These are phyloP conservation scores for Dillenia suffruticosa DNA, from an alignment of 164 flowering plant species.

Conservation along the genomic window DNA sequence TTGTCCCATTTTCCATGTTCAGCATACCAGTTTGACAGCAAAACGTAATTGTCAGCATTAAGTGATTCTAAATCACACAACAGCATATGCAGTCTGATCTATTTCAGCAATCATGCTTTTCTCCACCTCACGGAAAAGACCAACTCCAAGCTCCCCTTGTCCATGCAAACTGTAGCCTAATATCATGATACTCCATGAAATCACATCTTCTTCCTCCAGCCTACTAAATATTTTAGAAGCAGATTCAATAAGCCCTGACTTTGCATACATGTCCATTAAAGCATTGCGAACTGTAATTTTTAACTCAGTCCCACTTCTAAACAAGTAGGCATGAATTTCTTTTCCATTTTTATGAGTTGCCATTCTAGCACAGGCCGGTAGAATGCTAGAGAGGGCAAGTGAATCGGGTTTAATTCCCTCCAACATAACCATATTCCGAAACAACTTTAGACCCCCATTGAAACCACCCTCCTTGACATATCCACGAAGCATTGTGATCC, in stretches of 20 bases:
- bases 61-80: constrained; percentile 56
- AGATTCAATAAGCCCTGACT: constrained; percentile 49
- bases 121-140: constrained; percentile 44
- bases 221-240: constrained; percentile 41
- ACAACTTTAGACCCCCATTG: constrained; percentile 58
- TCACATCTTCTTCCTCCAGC: constrained; percentile 41
- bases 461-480: constrained; percentile 58
- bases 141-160: constrained; percentile 45
- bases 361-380: constrained; percentile 70
- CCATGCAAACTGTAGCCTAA: constrained; percentile 64
- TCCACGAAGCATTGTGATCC: constrained; percentile 48
- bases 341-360: constrained; percentile 57
- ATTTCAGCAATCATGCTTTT: constrained; percentile 11
- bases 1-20: constrained; percentile 34
- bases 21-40: constrained; percentile 56
- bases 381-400: constrained; percentile 39
- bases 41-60: constrained; percentile 56
- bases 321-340: constrained; percentile 55
- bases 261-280: constrained; percentile 65
- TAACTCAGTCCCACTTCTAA: constrained; percentile 31
- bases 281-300: constrained; percentile 47
- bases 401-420: constrained; percentile 49
- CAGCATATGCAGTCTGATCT: constrained; percentile 36
- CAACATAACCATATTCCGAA: constrained; percentile 37
- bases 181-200: constrained; percentile 77